A percentile compares a stretch with the other conserved stretches of the same genome.
Conservation (phyloP, 768 basidiomycete species). For the Termitomyces heimii region DNA sequence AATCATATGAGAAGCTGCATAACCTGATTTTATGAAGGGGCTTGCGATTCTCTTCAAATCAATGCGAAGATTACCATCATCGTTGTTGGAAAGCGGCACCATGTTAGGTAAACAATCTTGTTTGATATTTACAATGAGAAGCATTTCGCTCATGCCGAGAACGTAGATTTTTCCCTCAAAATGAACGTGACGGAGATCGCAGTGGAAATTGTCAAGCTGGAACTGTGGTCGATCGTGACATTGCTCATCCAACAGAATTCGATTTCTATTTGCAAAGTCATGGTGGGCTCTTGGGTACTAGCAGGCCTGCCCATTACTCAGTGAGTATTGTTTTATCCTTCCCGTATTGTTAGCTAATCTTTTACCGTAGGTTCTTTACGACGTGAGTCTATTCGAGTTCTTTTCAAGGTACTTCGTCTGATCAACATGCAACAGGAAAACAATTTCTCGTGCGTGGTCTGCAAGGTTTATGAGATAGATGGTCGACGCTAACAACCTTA, state of each 20-base stretch:
- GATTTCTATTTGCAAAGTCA: constrained; percentile 81
- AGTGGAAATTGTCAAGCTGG: constrained; percentile 76
- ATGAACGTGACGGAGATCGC: constrained; percentile 46
- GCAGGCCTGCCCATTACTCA: constrained; percentile 42
- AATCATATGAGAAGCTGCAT: not conserved
- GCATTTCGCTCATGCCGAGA: not conserved
- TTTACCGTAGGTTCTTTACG: constrained; percentile 30
- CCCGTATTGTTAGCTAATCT: not conserved
- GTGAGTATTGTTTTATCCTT: constrained; percentile 20
- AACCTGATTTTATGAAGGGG: constrained; percentile 30
- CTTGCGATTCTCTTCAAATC: constrained; percentile 46
- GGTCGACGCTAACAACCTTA: not conserved
- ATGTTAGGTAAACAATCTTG: constrained; percentile 26
- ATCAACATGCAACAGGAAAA: constrained; percentile 34
- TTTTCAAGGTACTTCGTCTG: not conserved
- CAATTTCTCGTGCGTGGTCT: constrained; percentile 45
- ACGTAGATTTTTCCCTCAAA: constrained; percentile 30
- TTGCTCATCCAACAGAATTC: constrained; percentile 67
- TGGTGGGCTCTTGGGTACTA: constrained; percentile 73
- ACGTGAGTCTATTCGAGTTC: constrained; percentile 28
- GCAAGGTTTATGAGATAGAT: too few species aligned
- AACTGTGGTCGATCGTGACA: constrained; percentile 68
- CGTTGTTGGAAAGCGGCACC: constrained; percentile 65
- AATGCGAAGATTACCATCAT: constrained; percentile 59
- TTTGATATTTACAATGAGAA: constrained; percentile 7